Percentiles rank a stretch among this genome's conserved stretches.
Evolutionary conservation across 345 rosid genomes (phyloP).

Genomic region (Citrus mangshanensis): DNA sequence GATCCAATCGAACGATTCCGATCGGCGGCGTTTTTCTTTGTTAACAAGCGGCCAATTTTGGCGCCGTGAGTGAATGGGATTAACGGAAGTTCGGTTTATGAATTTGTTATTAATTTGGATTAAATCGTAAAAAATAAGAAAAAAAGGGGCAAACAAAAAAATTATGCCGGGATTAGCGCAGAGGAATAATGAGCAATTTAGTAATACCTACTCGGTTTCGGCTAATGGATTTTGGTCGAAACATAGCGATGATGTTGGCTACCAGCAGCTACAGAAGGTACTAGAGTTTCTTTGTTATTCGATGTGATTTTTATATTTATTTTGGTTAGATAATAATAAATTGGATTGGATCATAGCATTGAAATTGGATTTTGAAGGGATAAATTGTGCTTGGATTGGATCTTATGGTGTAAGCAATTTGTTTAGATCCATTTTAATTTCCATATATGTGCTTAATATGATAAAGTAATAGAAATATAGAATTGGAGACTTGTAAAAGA

Average conservation of each 20-base stretch:
- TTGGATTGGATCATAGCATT: constrained; percentile 27
- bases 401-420: constrained; percentile 24
- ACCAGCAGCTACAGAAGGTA: constrained; percentile 84
- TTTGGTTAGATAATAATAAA: constrained; percentile 3
- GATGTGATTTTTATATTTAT: not conserved
- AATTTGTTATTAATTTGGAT: constrained; percentile 21
- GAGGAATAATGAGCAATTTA: constrained; percentile 51
- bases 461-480: not conserved
- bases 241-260: constrained; percentile 62
- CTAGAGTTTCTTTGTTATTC: constrained; percentile 7
- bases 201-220: constrained; percentile 33
- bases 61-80: constrained; percentile 27
- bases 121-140: constrained; percentile 22
- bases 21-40: constrained; percentile 11
- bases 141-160: not conserved
- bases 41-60: not conserved
- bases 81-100: constrained; percentile 12
- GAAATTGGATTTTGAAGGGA: constrained; percentile 9
- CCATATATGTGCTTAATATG: not conserved
- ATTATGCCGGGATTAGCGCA: constrained; percentile 83
- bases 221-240: constrained; percentile 77
- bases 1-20: constrained; percentile 11
- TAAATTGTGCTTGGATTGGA: constrained; percentile 32
- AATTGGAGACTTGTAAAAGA: not conserved
- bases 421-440: constrained; percentile 18